These are phyloP conservation scores for Bryum argenteum DNA, from an alignment of 225 moss, liverwort and hornwort species.

Conservation along the genomic window DNA sequence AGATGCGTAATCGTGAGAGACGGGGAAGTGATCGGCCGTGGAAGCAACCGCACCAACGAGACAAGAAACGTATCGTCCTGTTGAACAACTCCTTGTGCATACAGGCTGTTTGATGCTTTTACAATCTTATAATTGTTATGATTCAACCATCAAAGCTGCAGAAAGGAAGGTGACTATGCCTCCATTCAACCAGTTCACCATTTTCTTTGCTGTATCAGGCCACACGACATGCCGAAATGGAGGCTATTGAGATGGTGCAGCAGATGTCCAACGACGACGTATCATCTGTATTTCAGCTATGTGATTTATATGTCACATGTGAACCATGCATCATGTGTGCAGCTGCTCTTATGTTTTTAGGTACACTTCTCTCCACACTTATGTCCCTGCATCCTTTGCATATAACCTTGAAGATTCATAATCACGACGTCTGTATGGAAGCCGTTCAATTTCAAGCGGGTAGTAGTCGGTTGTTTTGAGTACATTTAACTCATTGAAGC, in stretches of 20 bases:
- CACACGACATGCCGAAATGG: constrained; percentile 98
- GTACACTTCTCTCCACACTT: constrained; percentile 30
- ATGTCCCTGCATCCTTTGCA: neutral
- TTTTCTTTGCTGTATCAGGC: constrained; percentile 52
- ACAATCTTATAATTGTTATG: neutral
- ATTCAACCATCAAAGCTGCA: neutral
- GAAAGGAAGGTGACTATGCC: neutral
- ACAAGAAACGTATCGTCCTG: constrained; percentile 71
- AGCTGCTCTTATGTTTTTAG: constrained; percentile 85
- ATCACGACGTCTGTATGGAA: too few species aligned
- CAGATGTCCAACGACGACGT: constrained; percentile 23
- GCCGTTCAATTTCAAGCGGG: too few species aligned
- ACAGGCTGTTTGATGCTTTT: neutral
- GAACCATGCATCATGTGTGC: constrained; percentile 99
- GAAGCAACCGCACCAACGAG: constrained; percentile 94
- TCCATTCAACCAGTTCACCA: constrained; percentile 15
- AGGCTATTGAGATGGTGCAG: constrained; percentile 82
- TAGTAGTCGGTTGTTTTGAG: too few species aligned
- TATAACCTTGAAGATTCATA: neutral
- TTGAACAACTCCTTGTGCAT: neutral
- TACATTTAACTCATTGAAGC: neutral
- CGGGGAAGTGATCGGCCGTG: constrained; percentile 72
- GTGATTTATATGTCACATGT: constrained; percentile 93
- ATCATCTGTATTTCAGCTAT: constrained; percentile 58
- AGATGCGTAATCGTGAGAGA: constrained; percentile 89